phyloP scores from a whole-genome alignment of 116 monocot genomes.

The Cymodocea nodosa region DNA sequence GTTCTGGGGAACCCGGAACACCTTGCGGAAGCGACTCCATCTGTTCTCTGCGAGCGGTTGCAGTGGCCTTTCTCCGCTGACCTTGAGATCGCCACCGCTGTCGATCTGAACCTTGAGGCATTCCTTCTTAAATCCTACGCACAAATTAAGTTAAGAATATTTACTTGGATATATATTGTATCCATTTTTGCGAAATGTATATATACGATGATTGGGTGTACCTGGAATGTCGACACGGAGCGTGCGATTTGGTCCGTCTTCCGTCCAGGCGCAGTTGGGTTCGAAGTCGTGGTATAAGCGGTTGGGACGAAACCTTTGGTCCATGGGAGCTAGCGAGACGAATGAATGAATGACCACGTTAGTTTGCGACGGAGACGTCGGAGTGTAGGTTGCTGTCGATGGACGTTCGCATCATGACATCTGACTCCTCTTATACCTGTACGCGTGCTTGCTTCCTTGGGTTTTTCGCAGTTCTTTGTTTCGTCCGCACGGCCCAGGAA shows the following conservation, averaged over 20 bases:
- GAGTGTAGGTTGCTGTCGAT: no score
- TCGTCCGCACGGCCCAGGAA: no score
- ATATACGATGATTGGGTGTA: neutral
- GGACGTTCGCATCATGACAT: no score
- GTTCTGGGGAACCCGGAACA: slow-evolving; percentile 22
- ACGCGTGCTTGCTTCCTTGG: no score
- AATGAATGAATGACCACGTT: no score
- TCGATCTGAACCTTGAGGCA: slow-evolving; percentile 38
- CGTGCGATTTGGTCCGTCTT: neutral
- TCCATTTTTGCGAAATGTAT: no score
- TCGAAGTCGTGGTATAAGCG: slow-evolving; percentile 7
- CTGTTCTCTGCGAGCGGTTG: neutral
- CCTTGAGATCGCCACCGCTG: slow-evolving; percentile 16
- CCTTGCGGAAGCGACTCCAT: slow-evolving; percentile 27
- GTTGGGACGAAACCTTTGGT: neutral
- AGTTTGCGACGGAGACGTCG: no score
- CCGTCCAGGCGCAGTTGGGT: slow-evolving; percentile 2
- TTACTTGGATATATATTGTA: no score
- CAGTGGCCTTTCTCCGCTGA: slow-evolving; percentile 28
- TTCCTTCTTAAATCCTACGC: slow-evolving; percentile 33
- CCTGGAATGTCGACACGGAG: slow-evolving; percentile 13
- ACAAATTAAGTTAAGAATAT: neutral
- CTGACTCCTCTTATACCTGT: no score
- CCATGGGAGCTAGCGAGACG: neutral
- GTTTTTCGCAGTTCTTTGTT: no score